Conservation (phyloP, 2,329 filamentous ascomycete species). For the Fusarium fujikuroi region DNA sequence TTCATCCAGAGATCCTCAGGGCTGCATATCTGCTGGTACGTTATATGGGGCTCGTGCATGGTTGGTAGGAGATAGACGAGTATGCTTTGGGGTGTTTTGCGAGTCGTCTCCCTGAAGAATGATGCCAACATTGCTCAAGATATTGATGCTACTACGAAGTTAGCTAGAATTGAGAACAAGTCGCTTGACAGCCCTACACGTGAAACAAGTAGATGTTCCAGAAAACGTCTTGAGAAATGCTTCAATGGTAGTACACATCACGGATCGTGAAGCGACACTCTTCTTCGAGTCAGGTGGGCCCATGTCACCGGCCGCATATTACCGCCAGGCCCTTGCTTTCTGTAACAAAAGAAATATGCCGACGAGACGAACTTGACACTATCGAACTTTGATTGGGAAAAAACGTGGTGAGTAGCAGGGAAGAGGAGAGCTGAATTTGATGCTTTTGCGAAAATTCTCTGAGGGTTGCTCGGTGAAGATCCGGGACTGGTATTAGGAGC, state of each 20-base stretch:
- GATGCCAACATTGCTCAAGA: too few relatives aligned
- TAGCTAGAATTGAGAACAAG: accelerated
- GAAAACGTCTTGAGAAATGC: neutral
- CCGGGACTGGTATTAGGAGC: too few relatives aligned
- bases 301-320: slow-evolving; percentile 8
- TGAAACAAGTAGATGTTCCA: neutral
- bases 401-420: neutral
- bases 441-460: neutral
- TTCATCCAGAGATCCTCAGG: neutral
- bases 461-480: neutral
- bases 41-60: neutral
- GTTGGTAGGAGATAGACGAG: neutral
- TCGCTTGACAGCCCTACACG: neutral
- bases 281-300: slow-evolving; percentile 19
- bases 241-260: neutral
- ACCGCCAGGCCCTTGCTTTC: neutral
- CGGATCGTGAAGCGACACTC: neutral
- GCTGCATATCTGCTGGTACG: neutral
- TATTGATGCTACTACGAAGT: neutral
- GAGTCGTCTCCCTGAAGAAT: neutral
- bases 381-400: neutral
- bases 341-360: neutral
- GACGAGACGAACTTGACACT: neutral
- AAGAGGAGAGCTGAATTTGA: neutral
- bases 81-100: neutral